Evolutionary conservation across 148 eudicot genomes (phyloP), one percentile per base, ranked within the genome.

Genomic region (Vaccinium macrocarpon): DNA sequence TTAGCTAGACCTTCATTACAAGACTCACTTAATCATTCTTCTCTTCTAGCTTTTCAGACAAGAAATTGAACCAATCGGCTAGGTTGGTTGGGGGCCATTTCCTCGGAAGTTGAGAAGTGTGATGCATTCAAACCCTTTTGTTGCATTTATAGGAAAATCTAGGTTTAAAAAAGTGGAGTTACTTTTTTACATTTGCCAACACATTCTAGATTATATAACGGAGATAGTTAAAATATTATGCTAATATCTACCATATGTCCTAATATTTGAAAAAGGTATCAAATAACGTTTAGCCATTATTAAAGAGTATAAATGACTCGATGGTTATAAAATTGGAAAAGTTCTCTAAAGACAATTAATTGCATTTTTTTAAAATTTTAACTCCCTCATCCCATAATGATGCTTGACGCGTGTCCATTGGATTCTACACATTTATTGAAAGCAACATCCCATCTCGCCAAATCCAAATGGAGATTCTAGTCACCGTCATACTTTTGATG

Each of bases 101-200:
- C 16, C 12, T 25, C 9, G 42, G 13, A 21, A 48, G 15, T 8
- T 32, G 21, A 80, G 18, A 80, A 12, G 23, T 15, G 19, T 9
- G 27, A 75, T 61, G 50, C 61, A 23, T 8, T 35, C 48, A 12
- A 68, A 32, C 50, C 38, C 13, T 56, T 21, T 27, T 21, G 53
- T 19, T 46, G 13, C 16, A 80, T 80, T 80, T 80, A 80, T 80
- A 80, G 35, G 82, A 21, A 35, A 80, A 61, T 21, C 21, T 38
- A 19, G 29, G 12, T 11, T 21, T 21, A 12, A 38, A 61, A 59
- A 61, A 48, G 68, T 18, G 6, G 25, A 35, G 70, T 6, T 1
- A 21, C 11, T 3, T 35, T 57, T 80, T 38, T n/a, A 49, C 8
- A 16, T 35, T 38, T 27, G 64, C 51, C 52, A 59, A 19, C 50